These are phyloP conservation scores for Telopea speciosissima DNA, from an alignment of 177 flowering plant species.

Conservation along the genomic window DNA sequence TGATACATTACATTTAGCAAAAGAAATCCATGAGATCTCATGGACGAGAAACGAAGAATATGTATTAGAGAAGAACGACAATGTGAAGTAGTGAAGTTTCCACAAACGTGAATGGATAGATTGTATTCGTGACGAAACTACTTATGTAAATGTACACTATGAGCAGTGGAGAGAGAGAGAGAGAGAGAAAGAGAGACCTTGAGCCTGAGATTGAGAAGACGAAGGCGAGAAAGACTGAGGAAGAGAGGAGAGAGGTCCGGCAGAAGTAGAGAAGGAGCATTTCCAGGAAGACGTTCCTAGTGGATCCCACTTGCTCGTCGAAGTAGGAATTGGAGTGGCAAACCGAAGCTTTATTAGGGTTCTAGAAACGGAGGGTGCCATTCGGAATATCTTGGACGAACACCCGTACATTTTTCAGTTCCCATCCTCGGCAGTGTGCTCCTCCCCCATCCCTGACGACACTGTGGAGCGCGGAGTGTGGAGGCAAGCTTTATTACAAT, in stretches of 20 bases:
- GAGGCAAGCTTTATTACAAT: too few species aligned
- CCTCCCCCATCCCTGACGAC: too few species aligned
- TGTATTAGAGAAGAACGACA: too few species aligned
- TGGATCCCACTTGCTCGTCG: constrained; percentile 1
- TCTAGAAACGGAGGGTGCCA: constrained; percentile 17
- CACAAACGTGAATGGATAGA: too few species aligned
- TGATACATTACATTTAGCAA: constrained; percentile 4
- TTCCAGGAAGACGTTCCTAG: constrained; percentile 6
- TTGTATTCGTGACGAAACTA: too few species aligned
- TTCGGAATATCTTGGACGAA: constrained; percentile 1
- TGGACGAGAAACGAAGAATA: too few species aligned
- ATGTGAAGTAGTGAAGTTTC: too few species aligned
- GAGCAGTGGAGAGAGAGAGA: constrained; percentile 6
- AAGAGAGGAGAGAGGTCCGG: constrained; percentile 19
- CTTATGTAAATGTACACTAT: too few species aligned
- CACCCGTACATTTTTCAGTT: not conserved
- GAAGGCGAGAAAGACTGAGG: constrained; percentile 18
- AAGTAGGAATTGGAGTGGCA: not conserved
- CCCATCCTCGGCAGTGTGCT: too few species aligned
- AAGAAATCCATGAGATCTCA: not conserved
- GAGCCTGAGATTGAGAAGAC: constrained; percentile 24
- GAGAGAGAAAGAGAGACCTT: constrained; percentile 20
- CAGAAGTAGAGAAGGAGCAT: constrained; percentile 10
- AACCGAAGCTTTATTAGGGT: constrained; percentile 17
- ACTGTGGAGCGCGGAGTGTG: too few species aligned